Evolutionary conservation across 129 eudicot species (phyloP).

Genomic region (Artemisia argyi): DNA sequence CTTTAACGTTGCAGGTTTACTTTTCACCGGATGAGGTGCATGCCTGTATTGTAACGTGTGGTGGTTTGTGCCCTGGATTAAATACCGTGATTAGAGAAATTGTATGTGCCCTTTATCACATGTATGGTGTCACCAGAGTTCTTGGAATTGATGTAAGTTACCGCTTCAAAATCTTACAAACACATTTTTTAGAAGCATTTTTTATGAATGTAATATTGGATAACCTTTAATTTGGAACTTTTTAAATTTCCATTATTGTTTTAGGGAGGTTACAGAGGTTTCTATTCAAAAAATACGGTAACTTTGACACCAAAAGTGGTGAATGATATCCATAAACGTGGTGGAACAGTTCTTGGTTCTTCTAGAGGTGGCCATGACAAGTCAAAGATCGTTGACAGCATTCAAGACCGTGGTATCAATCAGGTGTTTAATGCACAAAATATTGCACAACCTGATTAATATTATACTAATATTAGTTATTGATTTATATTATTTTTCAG

Average conservation of each 20-base stretch:
- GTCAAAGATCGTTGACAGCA: slow-evolving; percentile 80
- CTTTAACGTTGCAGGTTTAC: slow-evolving; percentile 56
- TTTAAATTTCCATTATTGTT: not conserved
- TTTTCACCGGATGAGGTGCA: slow-evolving; percentile 74
- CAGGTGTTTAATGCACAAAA: slow-evolving; percentile 48
- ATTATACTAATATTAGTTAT: not conserved
- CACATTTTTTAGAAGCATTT: not conserved
- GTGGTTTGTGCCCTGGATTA: slow-evolving; percentile 91
- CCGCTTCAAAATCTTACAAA: slow-evolving; percentile 2
- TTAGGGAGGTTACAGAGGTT: slow-evolving; percentile 96
- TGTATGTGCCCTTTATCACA: slow-evolving; percentile 76
- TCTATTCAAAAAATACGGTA: slow-evolving; percentile 74
- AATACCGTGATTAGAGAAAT: slow-evolving; percentile 92
- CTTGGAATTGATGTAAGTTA: slow-evolving; percentile 85
- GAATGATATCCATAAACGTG: slow-evolving; percentile 90
- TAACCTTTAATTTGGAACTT: not conserved
- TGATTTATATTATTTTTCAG: slow-evolving; percentile 38
- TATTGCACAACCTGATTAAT: not conserved
- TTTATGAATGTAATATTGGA: not conserved
- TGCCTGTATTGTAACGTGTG: slow-evolving; percentile 91
- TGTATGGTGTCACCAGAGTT: slow-evolving; percentile 78
- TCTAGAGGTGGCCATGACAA: slow-evolving; percentile 93
- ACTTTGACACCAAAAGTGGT: slow-evolving; percentile 65
- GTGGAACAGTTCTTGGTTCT: slow-evolving; percentile 85
- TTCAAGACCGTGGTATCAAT: slow-evolving; percentile 92